Evolutionary conservation across 2,329 filamentous ascomycete genomes (phyloP).

Genomic region (Aspergillus ochraceus): DNA sequence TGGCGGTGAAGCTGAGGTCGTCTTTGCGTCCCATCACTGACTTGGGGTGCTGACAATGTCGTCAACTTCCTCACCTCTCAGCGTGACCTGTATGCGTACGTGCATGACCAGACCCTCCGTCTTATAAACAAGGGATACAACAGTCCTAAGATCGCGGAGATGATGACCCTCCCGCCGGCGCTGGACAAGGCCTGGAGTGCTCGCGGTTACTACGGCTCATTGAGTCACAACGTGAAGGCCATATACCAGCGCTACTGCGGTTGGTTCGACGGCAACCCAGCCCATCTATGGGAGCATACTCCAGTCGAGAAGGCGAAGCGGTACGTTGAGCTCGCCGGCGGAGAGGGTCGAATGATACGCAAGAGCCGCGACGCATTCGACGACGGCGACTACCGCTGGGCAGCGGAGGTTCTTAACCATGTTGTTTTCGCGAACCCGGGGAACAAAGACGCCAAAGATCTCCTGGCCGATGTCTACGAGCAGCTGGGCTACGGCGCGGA

Average conservation of each 20-base stretch:
- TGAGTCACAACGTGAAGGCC: slow-evolving; percentile 43
- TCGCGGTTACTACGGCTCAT: slow-evolving; percentile 39
- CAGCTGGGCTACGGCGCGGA: slow-evolving; percentile 38
- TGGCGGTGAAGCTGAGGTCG: slow-evolving; percentile 29
- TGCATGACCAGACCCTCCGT: slow-evolving; percentile 43
- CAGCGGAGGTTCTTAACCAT: slow-evolving; percentile 40
- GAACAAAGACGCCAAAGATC: slow-evolving; percentile 13
- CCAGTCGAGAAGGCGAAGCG: slow-evolving; percentile 31
- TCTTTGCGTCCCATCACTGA: slow-evolving; percentile 43
- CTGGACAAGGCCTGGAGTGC: slow-evolving; percentile 29
- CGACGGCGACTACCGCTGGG: slow-evolving; percentile 38
- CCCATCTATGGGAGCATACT: slow-evolving; percentile 39
- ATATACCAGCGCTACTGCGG: slow-evolving; percentile 38
- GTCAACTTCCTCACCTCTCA: slow-evolving; percentile 33
- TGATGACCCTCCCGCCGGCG: slow-evolving; percentile 30
- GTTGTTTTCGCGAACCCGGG: slow-evolving; percentile 30
- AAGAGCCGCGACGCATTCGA: background rate
- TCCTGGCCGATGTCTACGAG: slow-evolving; percentile 34
- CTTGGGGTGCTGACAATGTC: slow-evolving; percentile 33
- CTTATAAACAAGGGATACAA: slow-evolving; percentile 39
- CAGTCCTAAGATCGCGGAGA: slow-evolving; percentile 40
- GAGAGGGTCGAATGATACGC: slow-evolving; percentile 21
- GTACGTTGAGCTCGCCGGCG: slow-evolving; percentile 26
- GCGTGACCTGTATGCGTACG: slow-evolving; percentile 41
- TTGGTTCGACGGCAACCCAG: slow-evolving; percentile 37